phyloP scores from a whole-genome alignment of 148 eudicot genomes.

The Chenopodium berlandieri region DNA sequence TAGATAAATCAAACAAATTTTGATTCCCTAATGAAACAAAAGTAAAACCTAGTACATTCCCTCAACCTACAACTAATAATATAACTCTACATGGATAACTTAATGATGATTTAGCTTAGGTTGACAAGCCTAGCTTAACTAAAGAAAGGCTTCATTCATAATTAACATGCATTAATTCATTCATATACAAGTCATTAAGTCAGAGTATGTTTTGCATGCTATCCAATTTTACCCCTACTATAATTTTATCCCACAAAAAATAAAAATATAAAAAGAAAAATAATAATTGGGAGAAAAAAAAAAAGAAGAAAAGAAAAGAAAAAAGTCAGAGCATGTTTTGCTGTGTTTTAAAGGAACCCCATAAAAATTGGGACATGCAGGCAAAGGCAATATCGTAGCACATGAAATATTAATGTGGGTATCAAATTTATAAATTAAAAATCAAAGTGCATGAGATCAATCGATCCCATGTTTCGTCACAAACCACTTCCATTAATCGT shows the following conservation, averaged over 20 bases:
- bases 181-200: slow-evolving; percentile 7
- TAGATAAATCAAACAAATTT: no score
- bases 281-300: neutral
- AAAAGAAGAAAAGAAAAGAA: neutral
- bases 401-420: slow-evolving; percentile 24
- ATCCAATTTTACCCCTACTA: neutral
- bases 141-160: neutral
- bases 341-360: slow-evolving; percentile 11
- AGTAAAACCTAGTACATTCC: neutral
- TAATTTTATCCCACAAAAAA: neutral
- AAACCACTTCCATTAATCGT: slow-evolving; percentile 1
- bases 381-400: slow-evolving; percentile 13
- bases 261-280: neutral
- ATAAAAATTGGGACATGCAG: neutral
- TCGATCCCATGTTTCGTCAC: slow-evolving; percentile 33
- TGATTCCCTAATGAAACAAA: neutral
- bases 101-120: neutral
- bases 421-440: neutral
- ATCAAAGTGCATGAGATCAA: neutral
- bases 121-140: neutral
- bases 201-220: slow-evolving; percentile 22
- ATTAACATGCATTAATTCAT: slow-evolving; percentile 2
- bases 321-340: slow-evolving; percentile 20
- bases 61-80: neutral
- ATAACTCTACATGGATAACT: neutral